Conservation (phyloP, 139 green algal genomes). For the Picocystis salinarum region DNA sequence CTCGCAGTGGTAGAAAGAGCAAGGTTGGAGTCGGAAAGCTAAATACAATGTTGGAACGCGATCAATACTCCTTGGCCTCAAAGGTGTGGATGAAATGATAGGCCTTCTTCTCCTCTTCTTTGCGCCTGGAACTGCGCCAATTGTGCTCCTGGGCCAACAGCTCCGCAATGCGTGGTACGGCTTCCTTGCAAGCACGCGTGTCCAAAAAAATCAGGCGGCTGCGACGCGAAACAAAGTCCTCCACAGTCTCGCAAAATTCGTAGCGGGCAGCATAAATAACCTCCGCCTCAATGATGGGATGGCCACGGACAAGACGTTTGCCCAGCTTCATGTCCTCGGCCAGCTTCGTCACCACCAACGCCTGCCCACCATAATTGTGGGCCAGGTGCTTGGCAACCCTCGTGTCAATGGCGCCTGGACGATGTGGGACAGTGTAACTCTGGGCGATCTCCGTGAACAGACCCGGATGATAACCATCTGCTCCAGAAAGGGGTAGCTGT, state of each 20-base stretch:
- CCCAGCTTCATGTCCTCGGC: constrained; percentile 47
- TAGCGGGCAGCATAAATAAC: constrained; percentile 36
- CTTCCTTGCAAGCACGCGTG: constrained; percentile 36
- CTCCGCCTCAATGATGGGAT: constrained; percentile 87
- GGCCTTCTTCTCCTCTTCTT: constrained; percentile 25
- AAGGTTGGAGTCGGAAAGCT: no score
- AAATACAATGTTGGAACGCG: no score
- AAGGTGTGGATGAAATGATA: constrained; percentile 44
- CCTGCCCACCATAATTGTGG: constrained; percentile 67
- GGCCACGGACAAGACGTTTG: constrained; percentile 50
- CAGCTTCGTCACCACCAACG: constrained; percentile 39
- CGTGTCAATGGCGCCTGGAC: constrained; percentile 47
- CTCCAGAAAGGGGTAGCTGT: constrained; percentile 47
- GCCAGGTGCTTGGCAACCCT: constrained; percentile 21
- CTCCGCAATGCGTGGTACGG: constrained; percentile 56
- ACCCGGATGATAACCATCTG: constrained; percentile 31
- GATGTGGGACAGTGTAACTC: constrained; percentile 55
- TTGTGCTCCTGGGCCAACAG: constrained; percentile 44
- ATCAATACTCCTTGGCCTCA: constrained; percentile 2
- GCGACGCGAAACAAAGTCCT: constrained; percentile 79
- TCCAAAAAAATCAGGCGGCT: constrained; percentile 91
- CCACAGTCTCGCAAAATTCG: constrained; percentile 72
- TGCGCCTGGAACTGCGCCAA: constrained; percentile 25
- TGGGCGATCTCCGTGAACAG: constrained; percentile 61
- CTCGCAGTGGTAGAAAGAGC: no score